Percentiles rank a stretch among this genome's conserved stretches.
Evolutionary conservation across 345 rosid genomes (phyloP).

Genomic region (Citrus cavaleriei): DNA sequence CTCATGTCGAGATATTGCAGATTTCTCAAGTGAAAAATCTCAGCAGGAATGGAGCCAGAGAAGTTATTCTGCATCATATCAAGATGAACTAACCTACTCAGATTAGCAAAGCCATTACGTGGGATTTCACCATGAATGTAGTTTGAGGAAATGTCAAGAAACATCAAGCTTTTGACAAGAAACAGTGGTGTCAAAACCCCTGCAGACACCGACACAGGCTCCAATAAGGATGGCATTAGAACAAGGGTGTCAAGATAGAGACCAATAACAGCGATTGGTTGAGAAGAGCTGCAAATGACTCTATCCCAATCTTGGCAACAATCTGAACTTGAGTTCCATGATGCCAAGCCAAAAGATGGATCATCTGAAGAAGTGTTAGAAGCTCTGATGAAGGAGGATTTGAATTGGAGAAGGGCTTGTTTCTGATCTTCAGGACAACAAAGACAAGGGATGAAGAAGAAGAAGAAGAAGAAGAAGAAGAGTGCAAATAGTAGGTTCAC

Average conservation of each 20-base stretch:
- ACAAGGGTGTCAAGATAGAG: constrained; percentile 19
- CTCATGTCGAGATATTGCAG: constrained; percentile 29
- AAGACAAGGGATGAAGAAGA: constrained; percentile 14
- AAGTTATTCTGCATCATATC: constrained; percentile 26
- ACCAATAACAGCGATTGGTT: constrained; percentile 7
- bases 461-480: not conserved
- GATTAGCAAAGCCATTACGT: constrained; percentile 18
- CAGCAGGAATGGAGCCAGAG: constrained; percentile 24
- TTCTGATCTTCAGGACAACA: constrained; percentile 26
- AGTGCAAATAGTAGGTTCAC: not conserved
- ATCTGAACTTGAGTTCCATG: constrained; percentile 28
- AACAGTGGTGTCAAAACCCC: constrained; percentile 22
- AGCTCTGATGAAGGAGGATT: constrained; percentile 9
- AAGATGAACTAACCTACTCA: constrained; percentile 22
- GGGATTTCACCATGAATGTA: constrained; percentile 20
- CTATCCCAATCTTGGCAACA: constrained; percentile 29
- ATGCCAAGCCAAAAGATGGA: constrained; percentile 14
- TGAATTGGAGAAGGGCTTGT: constrained; percentile 36
- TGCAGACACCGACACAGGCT: constrained; percentile 13
- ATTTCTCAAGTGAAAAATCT: constrained; percentile 20
- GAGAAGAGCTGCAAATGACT: constrained; percentile 17
- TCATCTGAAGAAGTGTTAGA: constrained; percentile 13
- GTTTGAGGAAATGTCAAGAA: constrained; percentile 27
- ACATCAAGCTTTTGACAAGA: constrained; percentile 12
- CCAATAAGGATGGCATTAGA: not conserved